Evolutionary conservation across 2,329 filamentous ascomycete genomes (phyloP), one percentile per base, ranked within the genome.

Genomic region (Colletotrichum liaoningense): DNA sequence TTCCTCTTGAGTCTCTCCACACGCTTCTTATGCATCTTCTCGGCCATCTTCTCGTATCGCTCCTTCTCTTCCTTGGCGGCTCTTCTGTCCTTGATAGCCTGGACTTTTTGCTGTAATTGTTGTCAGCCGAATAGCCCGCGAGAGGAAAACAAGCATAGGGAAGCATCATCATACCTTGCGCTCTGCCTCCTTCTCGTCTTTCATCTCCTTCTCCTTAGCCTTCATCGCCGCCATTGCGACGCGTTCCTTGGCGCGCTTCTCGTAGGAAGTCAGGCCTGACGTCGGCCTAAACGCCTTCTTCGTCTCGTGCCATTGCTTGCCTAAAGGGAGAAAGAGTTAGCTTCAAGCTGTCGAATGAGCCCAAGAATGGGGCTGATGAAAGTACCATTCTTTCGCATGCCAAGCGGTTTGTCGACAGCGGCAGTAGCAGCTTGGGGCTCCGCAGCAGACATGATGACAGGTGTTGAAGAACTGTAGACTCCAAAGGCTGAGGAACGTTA

Each of bases 1-100:
- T 95, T 94, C 81, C 95, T 91, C 92, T 95, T 98, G 83, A 98
- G 84, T 78, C 97, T 91, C 85, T 99, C 97, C 14, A 98, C 93
- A 74, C 95, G 90, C 89, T 98, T 98, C 84, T 91, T 92, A 86
- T 98, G 96, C 97, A 99, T 98, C 87, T 97, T 98, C 86, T 95
- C 94, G 24, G 95, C 96, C 91, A 99, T 91, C 87, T 95, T 94
- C 83, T 95, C 94, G 81, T 96, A 98, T 77, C 96, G 89, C 80
- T 95, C 95, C 84, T 93, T 95, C 87, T 98, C 97, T 79, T 95
- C 95, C 88, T 98, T 98, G 65, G 93, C 94, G 24, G 91, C 93
- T 77, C 94, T 90, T 84, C 93, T 95, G 76, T 97, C 95, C 79
- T 93, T 95, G 80, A 98, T 94, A 12, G 89, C 89, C 79, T 95